Evolutionary conservation across 805 yeast species (phyloP), one percentile per base, ranked within the genome.

Genomic region (Lachancea lanzarotensis): DNA sequence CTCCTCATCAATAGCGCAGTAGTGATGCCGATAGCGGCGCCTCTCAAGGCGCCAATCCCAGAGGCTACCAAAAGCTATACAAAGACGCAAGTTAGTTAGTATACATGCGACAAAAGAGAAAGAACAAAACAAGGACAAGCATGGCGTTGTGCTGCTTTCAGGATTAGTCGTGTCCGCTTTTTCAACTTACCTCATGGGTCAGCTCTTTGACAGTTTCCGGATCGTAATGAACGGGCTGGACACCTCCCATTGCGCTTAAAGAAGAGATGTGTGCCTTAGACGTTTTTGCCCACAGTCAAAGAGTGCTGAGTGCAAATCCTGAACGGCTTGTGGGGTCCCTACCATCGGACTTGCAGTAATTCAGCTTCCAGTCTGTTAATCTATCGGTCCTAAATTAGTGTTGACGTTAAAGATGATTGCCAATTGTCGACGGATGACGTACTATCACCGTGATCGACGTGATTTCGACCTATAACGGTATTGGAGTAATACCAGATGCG

Each of bases 1-100:
- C 68, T 48, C 32, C 66, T 54, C 5, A 71, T 45, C 18, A 68
- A 37, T 4, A 68, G 43, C 1, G 60, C 70, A 1, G 68, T 50
- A 0, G 68, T 51, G 8, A 66, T 29, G 37, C 75, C 69, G 30
- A 70, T 53, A 10, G 66, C 44, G 0, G 67, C 68, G 20, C 76
- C 76, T 48, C 70, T 70, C 1, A 62, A 51, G 1, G 72, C 74
- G 30, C 76, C 76, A 16, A 69, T 54, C 8, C 60, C 57, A 3
- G 69, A 64, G 1, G 75, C 71, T 12, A 59, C 52, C 2, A 66
- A 53, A 6, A 71, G 59, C 63, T 68, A 37, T 38, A 17, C 30
- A 32, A 30, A 40, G 20, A 41, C 15, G 13, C 10, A 20, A 30
- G 8, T 11, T 11, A 34, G 38, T 41, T 44, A 25, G 27, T 27